Percentiles rank a stretch among this genome's conserved stretches.
phyloP scores from a whole-genome alignment of 75 land plant species.

The Selaginella tamariscina region DNA sequence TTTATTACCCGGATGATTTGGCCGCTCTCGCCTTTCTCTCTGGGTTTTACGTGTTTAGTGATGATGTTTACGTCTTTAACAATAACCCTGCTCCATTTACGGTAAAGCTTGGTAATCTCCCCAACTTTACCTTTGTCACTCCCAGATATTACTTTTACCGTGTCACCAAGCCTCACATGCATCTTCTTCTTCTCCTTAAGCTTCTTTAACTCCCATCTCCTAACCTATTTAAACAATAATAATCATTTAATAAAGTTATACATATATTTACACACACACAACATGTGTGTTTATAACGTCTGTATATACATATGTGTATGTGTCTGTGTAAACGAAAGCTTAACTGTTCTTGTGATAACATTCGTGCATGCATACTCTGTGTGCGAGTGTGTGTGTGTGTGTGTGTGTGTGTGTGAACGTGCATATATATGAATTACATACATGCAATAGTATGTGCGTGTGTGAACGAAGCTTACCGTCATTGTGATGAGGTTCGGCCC shows the following conservation, averaged over 20 bases:
- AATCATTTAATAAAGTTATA: background rate
- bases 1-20: conserved; percentile 75
- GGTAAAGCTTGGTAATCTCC: conserved; percentile 49
- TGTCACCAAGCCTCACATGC: conserved; percentile 96
- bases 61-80: conserved; percentile 84
- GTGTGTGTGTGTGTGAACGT: too few species aligned
- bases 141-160: conserved; percentile 78
- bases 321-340: background rate
- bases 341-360: background rate
- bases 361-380: background rate
- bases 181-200: conserved; percentile 79
- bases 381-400: too few species aligned
- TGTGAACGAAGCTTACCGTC: background rate
- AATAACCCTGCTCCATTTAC: conserved; percentile 70
- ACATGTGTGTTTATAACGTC: too few species aligned
- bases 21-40: conserved; percentile 73
- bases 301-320: too few species aligned
- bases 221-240: conserved; percentile 39
- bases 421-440: too few species aligned
- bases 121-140: conserved; percentile 80
- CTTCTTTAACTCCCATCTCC: conserved; percentile 87
- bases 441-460: background rate
- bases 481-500: background rate
- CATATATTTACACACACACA: background rate
- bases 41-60: conserved; percentile 91